Evolutionary conservation across 176 grass and related monocot genomes (phyloP).

Genomic region (sorghum (Sorghum bicolor)): DNA sequence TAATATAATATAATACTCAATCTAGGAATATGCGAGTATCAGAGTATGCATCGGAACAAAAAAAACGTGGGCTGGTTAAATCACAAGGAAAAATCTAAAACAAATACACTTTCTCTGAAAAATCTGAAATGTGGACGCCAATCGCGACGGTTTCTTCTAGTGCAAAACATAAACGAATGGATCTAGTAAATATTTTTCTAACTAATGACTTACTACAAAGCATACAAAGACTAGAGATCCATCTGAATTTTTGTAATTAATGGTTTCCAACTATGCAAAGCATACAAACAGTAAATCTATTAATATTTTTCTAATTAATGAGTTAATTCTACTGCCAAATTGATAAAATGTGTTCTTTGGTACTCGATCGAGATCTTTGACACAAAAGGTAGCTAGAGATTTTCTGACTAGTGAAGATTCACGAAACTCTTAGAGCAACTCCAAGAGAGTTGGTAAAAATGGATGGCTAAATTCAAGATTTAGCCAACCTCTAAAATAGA

Average conservation of each 20-base stretch:
- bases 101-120: neutral
- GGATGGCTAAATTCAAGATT: too few relatives aligned
- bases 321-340: neutral
- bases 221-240: neutral
- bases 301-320: neutral
- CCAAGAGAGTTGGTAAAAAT: too few relatives aligned
- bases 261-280: neutral
- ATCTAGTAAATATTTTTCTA: neutral
- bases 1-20: too few relatives aligned
- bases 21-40: neutral
- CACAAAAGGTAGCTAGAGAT: neutral
- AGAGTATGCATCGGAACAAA: neutral
- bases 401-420: neutral
- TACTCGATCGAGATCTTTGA: neutral
- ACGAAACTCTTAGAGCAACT: neutral
- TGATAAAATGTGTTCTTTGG: neutral
- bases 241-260: neutral
- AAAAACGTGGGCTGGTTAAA: neutral
- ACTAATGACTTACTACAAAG: neutral
- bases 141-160: neutral
- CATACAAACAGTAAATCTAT: neutral
- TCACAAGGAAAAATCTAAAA: neutral
- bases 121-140: neutral
- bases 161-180: too few relatives aligned
- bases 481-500: too few relatives aligned